Evolutionary conservation across 352 stramenopile species (phyloP).

Genomic region (Peronospora farinosa): DNA sequence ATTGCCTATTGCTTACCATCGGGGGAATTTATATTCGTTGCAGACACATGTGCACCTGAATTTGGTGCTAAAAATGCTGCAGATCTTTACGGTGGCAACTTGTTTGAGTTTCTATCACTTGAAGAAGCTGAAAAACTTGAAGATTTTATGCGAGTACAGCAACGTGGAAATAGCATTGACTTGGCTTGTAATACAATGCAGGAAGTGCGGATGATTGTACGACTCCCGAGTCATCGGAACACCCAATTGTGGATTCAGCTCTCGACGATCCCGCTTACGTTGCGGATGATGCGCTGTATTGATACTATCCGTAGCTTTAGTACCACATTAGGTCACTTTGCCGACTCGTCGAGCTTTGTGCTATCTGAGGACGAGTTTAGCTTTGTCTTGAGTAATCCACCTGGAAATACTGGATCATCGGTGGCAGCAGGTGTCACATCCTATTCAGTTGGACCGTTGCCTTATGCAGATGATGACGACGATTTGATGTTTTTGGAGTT

Average conservation of each 20-base stretch:
- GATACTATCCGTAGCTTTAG: constrained; percentile 54
- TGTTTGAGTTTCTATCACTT: constrained; percentile 50
- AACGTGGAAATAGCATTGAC: constrained; percentile 8
- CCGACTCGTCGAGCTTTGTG: constrained; percentile 69
- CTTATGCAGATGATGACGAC: constrained; percentile 20
- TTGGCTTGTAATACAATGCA: constrained; percentile 17
- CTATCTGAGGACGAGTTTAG: constrained; percentile 58
- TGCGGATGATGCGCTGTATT: constrained; percentile 76
- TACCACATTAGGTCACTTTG: constrained; percentile 41
- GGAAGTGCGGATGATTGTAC: constrained; percentile 42
- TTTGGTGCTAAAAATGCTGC: constrained; percentile 30
- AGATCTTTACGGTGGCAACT: constrained; percentile 55
- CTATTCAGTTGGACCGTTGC: constrained; percentile 3
- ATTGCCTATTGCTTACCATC: constrained; percentile 64
- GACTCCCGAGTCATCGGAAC: constrained; percentile 21
- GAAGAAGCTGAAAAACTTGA: constrained; percentile 58
- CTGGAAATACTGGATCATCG: constrained; percentile 6
- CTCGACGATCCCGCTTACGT: constrained; percentile 51
- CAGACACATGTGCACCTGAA: constrained; percentile 34
- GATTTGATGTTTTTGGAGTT: constrained; percentile 31
- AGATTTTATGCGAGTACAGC: constrained; percentile 42
- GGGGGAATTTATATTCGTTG: constrained; percentile 73
- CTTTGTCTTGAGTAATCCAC: constrained; percentile 26
- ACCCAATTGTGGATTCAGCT: constrained; percentile 50
- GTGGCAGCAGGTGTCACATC: constrained; percentile 3